phyloP scores from a whole-genome alignment of 2,329 filamentous ascomycete species.

The Penicillium sumatraense region DNA sequence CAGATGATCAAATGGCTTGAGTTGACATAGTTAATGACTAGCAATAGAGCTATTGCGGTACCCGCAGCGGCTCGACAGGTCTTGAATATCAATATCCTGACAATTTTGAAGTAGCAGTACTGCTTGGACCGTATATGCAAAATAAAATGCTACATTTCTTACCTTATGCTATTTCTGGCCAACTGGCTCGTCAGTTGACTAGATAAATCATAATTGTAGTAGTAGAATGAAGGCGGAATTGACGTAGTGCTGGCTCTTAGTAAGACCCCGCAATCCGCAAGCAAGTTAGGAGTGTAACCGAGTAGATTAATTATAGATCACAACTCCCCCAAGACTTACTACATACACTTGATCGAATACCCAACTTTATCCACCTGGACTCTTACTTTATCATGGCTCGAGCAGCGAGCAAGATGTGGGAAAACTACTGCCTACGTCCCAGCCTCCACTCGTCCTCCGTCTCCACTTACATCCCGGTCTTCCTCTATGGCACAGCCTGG shows the following conservation, averaged over 20 bases:
- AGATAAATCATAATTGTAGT: too few species aligned
- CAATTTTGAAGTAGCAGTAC: too few species aligned
- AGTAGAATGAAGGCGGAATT: not conserved
- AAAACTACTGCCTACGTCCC: conserved; percentile 34
- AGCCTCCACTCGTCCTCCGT: conserved; percentile 22
- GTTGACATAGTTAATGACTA: too few species aligned
- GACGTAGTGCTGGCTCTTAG: not conserved
- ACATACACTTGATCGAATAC: not conserved
- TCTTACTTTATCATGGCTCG: conserved; percentile 24
- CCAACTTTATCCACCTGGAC: not conserved
- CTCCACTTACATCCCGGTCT: conserved; percentile 43
- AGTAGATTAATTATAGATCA: not conserved
- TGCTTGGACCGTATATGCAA: too few species aligned
- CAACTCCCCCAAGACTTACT: not conserved
- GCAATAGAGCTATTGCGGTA: too few species aligned
- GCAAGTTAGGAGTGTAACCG: too few species aligned
- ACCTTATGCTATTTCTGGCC: too few species aligned
- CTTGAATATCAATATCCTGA: too few species aligned
- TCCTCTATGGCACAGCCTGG: conserved; percentile 85
- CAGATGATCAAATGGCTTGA: too few species aligned
- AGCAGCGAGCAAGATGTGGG: conserved; percentile 34
- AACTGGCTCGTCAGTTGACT: too few species aligned
- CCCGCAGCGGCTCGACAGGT: too few species aligned
- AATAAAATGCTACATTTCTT: too few species aligned
- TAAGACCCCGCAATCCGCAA: conserved; percentile 1